Percentiles rank a stretch among this genome's conserved stretches.
These are phyloP conservation scores for Botrytis sinoallii DNA, from an alignment of 2,329 filamentous ascomycete species.

Conservation along the genomic window DNA sequence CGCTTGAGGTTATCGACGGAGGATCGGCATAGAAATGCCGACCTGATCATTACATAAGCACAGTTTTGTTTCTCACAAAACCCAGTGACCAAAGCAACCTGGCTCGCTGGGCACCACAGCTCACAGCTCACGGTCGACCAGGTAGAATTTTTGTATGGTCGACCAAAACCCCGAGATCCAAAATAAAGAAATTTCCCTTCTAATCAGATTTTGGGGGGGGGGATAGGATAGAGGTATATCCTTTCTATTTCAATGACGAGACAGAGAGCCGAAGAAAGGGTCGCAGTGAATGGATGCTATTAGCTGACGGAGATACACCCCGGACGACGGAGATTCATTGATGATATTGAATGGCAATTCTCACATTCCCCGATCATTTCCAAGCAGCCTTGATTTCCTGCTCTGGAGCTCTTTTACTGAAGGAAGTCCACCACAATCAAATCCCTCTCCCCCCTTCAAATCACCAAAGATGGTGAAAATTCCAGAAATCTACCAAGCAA, in stretches of 20 bases:
- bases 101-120: no score
- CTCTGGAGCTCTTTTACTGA: background rate
- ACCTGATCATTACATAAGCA: background rate
- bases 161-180: no score
- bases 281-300: constrained; percentile 26
- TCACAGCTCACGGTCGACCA: background rate
- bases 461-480: background rate
- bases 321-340: background rate
- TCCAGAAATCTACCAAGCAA: background rate
- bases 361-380: accelerated
- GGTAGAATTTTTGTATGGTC: background rate
- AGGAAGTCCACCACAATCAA: background rate
- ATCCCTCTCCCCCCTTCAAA: background rate
- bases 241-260: background rate
- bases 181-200: background rate
- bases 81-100: background rate
- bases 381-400: background rate
- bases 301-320: background rate
- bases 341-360: background rate
- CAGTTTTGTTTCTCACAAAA: background rate
- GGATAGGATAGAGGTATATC: background rate
- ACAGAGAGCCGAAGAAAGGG: background rate
- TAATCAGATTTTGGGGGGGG: no score
- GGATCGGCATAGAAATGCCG: background rate
- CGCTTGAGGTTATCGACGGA: background rate